Evolutionary conservation across 2,329 filamentous ascomycete species (phyloP), one percentile per base, ranked within the genome.

Genomic region (Aspergillus ochraceus): DNA sequence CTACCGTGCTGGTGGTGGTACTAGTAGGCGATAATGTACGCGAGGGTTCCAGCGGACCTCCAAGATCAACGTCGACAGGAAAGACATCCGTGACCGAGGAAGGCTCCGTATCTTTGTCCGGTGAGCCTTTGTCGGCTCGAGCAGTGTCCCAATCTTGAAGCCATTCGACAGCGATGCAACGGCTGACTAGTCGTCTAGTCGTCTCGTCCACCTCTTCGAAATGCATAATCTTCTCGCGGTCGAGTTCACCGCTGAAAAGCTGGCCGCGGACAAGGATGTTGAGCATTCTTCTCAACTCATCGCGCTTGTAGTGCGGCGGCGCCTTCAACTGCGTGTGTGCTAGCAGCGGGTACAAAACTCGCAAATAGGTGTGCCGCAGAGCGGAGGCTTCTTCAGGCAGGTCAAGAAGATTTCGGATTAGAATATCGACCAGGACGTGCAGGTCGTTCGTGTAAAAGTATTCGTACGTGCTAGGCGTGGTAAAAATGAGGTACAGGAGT

Each of bases 371-470:
- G 74, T 99, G 95, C 42, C 94, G 87, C 59, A 99, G 80, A 2
- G 86, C 79, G 14, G 74, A 68, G 11, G 81, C 87, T 72, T 97
- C 94, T 69, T 94, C 89, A 0, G 96, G 95, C 9, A 99, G 82
- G 73, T 99, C 95, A 69, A 98, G 87, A n/a, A 99, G 82, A 70
- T 99, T 99, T 49, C 95, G 90, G 61, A 99, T 91, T 60, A 99
- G 92, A 64, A 99, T 95, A 71, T 99, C 95, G 51, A 98, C 84
- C 17, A 99, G 85, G 4, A 99, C 95, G 60, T 92, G 90, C 30
- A 99, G 83, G 71, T 99, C 95, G 73, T 99, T 99, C 29, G 92
- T 97, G 76, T 98, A 99, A 73, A 99, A 99, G 77, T 98, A 99
- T 77, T 99, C 95, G 74, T 95, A 92, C 0, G 95, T 99, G 17